Base-by-base conservation (phyloP, 352 stramenopile species). In the Pythium sukuiense region DNA sequence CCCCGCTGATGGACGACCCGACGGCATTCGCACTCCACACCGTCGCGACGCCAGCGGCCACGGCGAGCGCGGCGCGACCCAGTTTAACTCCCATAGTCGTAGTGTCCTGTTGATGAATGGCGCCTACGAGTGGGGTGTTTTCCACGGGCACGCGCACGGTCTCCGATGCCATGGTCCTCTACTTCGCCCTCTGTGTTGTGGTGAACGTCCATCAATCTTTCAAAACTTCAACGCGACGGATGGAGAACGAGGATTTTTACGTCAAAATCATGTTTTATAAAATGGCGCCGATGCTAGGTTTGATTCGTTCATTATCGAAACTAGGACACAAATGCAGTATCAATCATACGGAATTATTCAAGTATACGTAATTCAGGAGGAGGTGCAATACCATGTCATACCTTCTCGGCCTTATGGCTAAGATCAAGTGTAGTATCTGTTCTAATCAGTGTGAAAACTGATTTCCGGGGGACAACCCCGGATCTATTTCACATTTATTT, bases 381-480 rank as follows among this genome's bases (percentile, higher is more conserved):
- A n/a, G n/a, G n/a, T n/a, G n/a, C n/a, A n/a, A n/a, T n/a, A n/a
- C n/a, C n/a, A n/a, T n/a, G n/a, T 78, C 74, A 87, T 88, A 88
- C 80, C 79, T 92, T 91, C 85, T 92, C 83, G 83, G 86, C 86
- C 80, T 92, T 85, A 85, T 92, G 82, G 84, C 82, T 93, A 91
- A 90, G 82, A 91, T 92, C 84, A 92, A 92, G 84, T 92, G 84
- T 92, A 92, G 84, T 92, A 93, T 92, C 85, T 95, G 87, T 95
- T 95, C 87, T 95, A 91, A 93, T 93, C 86, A 95, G 82, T 91
- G 83, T 92, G 86, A 93, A 91, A 93, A 92, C 84, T 93, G 83
- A 88, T 90, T 91, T 89, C 72, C 67, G 61, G 68, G 62, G 60
- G 70, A 82, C 76, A 76, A 72, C 58, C 66, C 53, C 54, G 69